Conservation (phyloP, 768 basidiomycete species). For the Dacryopinax primogenitus region DNA sequence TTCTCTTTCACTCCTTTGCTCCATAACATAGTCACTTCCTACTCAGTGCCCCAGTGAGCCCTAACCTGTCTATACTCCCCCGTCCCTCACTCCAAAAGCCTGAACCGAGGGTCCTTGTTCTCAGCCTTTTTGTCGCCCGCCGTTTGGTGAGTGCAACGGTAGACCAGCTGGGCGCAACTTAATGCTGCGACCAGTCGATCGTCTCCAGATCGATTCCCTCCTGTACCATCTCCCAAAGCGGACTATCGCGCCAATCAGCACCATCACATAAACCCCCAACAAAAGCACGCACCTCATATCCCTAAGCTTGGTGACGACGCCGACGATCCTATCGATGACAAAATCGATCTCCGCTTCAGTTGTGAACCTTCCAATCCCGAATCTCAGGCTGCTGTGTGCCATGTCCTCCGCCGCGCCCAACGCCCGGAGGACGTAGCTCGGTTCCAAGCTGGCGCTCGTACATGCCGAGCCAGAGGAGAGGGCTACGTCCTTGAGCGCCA, state of each 20-base stretch:
- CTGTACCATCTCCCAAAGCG: conserved; percentile 99
- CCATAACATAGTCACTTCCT: neutral
- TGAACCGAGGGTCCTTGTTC: neutral
- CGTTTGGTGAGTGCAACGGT: too few relatives aligned
- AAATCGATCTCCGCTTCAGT: conserved; percentile 95
- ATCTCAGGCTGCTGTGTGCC: conserved; percentile 95
- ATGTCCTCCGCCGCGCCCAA: conserved; percentile 96
- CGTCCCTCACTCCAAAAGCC: too few relatives aligned
- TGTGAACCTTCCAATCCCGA: conserved; percentile 95
- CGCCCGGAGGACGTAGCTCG: conserved; percentile 93
- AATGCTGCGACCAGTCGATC: conserved; percentile 81
- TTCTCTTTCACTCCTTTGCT: conserved; percentile 5
- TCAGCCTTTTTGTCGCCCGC: neutral
- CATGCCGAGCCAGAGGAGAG: conserved; percentile 97
- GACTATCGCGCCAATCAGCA: conserved; percentile 34
- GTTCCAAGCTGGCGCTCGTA: conserved; percentile 95
- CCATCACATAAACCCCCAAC: neutral
- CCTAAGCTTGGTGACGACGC: conserved; percentile 72
- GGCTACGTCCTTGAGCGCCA: conserved; percentile 97
- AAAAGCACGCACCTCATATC: conserved; percentile 58
- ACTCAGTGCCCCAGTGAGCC: too few relatives aligned
- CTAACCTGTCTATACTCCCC: too few relatives aligned
- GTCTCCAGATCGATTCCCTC: conserved; percentile 93
- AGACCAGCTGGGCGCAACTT: too few relatives aligned
- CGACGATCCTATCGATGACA: conserved; percentile 75